Conservation (phyloP, 2,329 filamentous ascomycete genomes). For the Tolypocladium cylindrosporum region DNA sequence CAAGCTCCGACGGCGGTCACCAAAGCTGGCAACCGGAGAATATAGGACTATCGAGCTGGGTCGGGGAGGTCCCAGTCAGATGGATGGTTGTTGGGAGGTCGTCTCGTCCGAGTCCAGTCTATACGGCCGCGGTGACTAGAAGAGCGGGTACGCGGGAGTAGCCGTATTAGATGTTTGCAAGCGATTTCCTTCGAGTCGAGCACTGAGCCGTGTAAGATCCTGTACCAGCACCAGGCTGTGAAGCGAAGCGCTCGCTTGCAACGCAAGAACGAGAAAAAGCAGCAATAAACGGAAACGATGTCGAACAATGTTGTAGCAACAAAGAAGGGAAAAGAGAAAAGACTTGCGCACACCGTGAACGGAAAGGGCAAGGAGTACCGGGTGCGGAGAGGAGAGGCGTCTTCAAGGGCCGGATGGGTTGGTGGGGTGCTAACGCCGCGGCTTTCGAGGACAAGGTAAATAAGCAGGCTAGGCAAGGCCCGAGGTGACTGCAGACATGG, state of each 20-base stretch:
- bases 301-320: neutral
- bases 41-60: neutral
- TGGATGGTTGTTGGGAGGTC: too few species aligned
- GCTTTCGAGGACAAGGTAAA: neutral
- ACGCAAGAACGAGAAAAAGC: neutral
- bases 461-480: conserved; percentile 1
- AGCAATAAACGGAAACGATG: neutral
- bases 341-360: neutral
- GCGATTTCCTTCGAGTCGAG: neutral
- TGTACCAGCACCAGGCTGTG: neutral
- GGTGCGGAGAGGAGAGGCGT: neutral
- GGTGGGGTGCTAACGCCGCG: neutral
- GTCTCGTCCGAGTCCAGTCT: too few species aligned
- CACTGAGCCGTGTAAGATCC: neutral
- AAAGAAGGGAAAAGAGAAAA: neutral
- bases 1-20: neutral
- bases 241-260: neutral
- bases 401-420: neutral
- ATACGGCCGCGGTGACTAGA: neutral
- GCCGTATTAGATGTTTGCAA: neutral
- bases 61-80: neutral
- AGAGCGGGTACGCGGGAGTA: neutral
- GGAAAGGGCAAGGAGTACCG: neutral
- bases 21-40: neutral
- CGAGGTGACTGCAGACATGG: neutral